phyloP scores from a whole-genome alignment of 169 alveolate genomes.

The Plasmodium berghei region DNA sequence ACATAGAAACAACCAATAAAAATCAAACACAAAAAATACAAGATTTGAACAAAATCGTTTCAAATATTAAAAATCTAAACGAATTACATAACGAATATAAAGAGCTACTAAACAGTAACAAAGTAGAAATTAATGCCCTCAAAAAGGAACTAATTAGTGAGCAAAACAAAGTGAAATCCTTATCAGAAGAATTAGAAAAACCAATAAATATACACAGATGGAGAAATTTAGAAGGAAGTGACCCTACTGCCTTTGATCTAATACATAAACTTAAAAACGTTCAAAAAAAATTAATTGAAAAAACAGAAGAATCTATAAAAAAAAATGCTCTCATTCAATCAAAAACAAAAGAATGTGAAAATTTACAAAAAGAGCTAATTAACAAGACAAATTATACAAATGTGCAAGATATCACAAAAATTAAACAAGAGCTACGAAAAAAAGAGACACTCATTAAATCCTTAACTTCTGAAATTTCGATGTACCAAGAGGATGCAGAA shows the following conservation, averaged over 20 bases:
- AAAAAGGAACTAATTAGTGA: conserved; percentile 83
- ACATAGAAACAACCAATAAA: conserved; percentile 88
- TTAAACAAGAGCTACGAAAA: conserved; percentile 37
- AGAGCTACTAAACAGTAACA: conserved; percentile 88
- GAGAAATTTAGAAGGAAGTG: conserved; percentile 72
- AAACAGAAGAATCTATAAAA: conserved; percentile 67
- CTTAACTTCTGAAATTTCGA: conserved; percentile 66
- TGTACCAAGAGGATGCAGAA: conserved; percentile 61
- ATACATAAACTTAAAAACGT: conserved; percentile 66
- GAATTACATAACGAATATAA: conserved; percentile 88
- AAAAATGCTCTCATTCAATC: conserved; percentile 30
- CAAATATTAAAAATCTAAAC: conserved; percentile 85
- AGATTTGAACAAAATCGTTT: conserved; percentile 81
- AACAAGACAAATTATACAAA: conserved; percentile 3
- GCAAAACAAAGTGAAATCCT: conserved; percentile 92
- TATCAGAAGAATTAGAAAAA: conserved; percentile 94
- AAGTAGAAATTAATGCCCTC: conserved; percentile 85
- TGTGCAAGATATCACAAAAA: conserved; percentile 41
- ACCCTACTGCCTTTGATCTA: conserved; percentile 71
- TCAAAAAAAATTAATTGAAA: conserved; percentile 67
- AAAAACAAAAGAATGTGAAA: conserved; percentile 63
- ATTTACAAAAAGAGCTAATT: conserved; percentile 42
- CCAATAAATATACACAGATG: conserved; percentile 93
- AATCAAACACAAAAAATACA: conserved; percentile 83
- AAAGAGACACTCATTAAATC: conserved; percentile 68